Base-by-base conservation (phyloP, 371 early-diverging fungal genomes). In the Cokeromyces recurvatus region DNA sequence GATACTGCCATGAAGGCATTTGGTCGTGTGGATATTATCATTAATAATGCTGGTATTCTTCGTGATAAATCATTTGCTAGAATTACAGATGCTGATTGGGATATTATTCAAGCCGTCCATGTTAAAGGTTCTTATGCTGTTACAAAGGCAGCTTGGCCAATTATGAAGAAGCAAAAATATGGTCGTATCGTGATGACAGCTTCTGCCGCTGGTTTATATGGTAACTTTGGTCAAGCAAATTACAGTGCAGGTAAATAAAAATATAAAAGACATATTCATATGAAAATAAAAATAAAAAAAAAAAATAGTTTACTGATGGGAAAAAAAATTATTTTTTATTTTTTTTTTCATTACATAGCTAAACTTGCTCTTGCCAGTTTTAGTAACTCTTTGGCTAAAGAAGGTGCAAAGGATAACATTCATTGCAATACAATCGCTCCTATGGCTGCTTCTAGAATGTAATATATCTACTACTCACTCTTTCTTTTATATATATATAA, bases 181-280 rank as follows among this genome's bases (percentile, higher is more conserved):
- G 97, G 98, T 21, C 77, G 86, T 64, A 74, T 85, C 51, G 81
- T 85, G 59, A 85, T 82, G 72, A 75, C 76, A n/a, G 84, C 92
- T 19, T 96, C 97, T 36, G 92, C 97, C 46, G 97, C 97, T 51
- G 99, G 98, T 59, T 72, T 98, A 29, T 97, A 97, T 69, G 98
- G 98, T 62, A 98, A 98, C 86, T 98, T 96, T 84, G 99, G 99
- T 39, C 96, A 97, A 74, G 89, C 95, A 43, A 97, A 97, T 85
- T 98, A 97, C 72, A 79, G 81, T 46, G 81, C 92, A 51, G 73
- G 73, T 72, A 68, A 55, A 52, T 32, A 22, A 29, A 29, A 29
- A 29, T 8, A 29, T 8, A 29, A 29, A 29, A 29, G 11, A 29
- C 11, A 29, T n/a, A n/a, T n/a, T n/a, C n/a, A n/a, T n/a, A n/a